phyloP scores from a whole-genome alignment of 75 land plant species.

The Isoetes taiwanensis region DNA sequence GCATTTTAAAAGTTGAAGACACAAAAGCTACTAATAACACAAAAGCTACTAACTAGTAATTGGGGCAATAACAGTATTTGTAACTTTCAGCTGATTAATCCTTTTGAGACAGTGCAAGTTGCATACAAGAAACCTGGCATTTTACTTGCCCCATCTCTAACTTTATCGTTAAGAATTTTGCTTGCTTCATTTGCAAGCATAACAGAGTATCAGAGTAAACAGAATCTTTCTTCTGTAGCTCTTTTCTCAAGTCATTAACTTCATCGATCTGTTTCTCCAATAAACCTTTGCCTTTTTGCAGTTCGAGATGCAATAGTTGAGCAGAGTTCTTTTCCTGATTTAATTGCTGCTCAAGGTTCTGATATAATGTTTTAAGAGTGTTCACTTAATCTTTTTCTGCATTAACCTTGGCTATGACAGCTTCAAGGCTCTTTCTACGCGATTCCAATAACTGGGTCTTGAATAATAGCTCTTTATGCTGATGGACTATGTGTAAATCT shows the following conservation, averaged over 20 bases:
- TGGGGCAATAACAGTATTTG: too few relatives aligned
- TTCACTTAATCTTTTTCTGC: constrained; percentile 40
- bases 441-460: constrained; percentile 25
- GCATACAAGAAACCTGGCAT: constrained; percentile 40
- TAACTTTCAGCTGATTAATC: too few relatives aligned
- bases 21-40: too few relatives aligned
- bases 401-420: constrained; percentile 39
- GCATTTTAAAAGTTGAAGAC: too few relatives aligned
- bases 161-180: constrained; percentile 51
- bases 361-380: constrained; percentile 21
- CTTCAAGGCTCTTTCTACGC: constrained; percentile 30
- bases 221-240: constrained; percentile 39
- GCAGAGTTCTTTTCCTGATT: constrained; percentile 26
- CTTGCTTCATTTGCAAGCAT: constrained; percentile 48
- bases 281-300: constrained; percentile 33
- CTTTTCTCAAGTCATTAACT: constrained; percentile 28
- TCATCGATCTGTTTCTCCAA: constrained; percentile 29
- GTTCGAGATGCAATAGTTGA: constrained; percentile 23
- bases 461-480: constrained; percentile 37
- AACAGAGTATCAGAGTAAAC: constrained; percentile 27
- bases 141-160: constrained; percentile 60
- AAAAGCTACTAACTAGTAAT: too few relatives aligned
- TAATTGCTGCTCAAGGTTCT: constrained; percentile 45
- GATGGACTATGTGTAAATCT: constrained; percentile 29
- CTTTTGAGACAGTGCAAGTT: constrained; percentile 38